A percentile compares a stretch with the other conserved stretches of the same genome.
Conservation (phyloP, 129 eudicot genomes). For the Lonicera japonica region DNA sequence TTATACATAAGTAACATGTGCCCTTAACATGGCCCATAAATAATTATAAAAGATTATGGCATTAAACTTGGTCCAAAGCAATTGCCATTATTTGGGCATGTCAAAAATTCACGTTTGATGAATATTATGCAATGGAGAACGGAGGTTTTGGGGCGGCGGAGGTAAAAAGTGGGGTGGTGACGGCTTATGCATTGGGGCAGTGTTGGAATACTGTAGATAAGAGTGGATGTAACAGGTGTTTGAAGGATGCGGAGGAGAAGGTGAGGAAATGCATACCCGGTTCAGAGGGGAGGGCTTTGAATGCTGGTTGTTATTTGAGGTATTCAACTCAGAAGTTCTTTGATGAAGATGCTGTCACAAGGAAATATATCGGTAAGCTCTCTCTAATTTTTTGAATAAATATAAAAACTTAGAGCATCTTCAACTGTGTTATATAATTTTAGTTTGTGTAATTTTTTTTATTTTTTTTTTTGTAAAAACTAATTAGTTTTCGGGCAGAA, state of each 20-base stretch:
- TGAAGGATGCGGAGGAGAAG: constrained; percentile 9
- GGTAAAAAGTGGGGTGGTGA: background rate
- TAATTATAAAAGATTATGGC: too few relatives aligned
- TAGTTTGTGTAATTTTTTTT: too few relatives aligned
- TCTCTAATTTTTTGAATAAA: too few relatives aligned
- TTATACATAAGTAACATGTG: too few relatives aligned
- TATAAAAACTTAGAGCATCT: too few relatives aligned
- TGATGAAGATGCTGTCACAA: background rate
- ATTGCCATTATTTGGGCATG: too few relatives aligned
- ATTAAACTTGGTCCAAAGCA: too few relatives aligned
- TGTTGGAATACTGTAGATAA: constrained; percentile 1
- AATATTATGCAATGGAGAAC: background rate
- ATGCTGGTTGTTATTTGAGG: constrained; percentile 22
- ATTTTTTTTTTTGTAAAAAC: too few relatives aligned
- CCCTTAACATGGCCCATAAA: too few relatives aligned
- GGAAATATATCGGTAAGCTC: background rate
- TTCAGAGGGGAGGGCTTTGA: constrained; percentile 7
- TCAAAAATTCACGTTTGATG: too few relatives aligned
- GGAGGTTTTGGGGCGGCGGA: constrained; percentile 13
- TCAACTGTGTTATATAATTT: too few relatives aligned
- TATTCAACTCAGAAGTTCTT: constrained; percentile 5
- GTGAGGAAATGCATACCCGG: constrained; percentile 8
- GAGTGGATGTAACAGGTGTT: background rate
- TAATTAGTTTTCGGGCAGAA: too few relatives aligned
- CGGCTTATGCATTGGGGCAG: constrained; percentile 14